Base-by-base conservation (phyloP, 371 early-diverging fungal genomes). In the Rhizopus sp. region DNA sequence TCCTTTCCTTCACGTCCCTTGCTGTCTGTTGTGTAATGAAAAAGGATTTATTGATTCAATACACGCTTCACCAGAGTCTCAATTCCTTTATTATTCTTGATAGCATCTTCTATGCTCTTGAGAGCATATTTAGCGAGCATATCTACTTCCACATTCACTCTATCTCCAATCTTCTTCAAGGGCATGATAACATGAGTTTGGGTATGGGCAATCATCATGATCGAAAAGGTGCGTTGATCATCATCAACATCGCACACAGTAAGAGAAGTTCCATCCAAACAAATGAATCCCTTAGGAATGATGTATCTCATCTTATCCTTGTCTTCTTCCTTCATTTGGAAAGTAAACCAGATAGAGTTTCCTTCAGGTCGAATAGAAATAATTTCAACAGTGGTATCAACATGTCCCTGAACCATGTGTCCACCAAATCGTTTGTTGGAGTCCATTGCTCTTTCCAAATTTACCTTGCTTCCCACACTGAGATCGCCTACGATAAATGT, bases 391-490 rank as follows among this genome's bases (percentile, higher is more conserved):
- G 94, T 92, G 15, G 84, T 80, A 66, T 98, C 97, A 42, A 98
- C 92, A 68, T 98, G 98, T 5, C 97, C 98, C 71, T 96, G 96
- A 29, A 98, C 98, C 78, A 95, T 88, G 70, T 98, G 98, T 0
- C 98, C 98, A 42, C 98, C 98, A 63, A 95, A 92, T 12, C 97
- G 86, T 45, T 91, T 91, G 23, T 80, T 82, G 4, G 89, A 86
- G 12, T 86, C 84, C 85, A 96, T 85, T n/a, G 94, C 95, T 8
- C 97, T 83, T 70, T 98, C 98, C 57, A 98, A 68, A 71, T 98
- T 98, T 46, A 97, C 95, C 4, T 79, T 80, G 55, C 80, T 80
- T 29, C 93, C 95, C 7, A 82, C 84, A 68, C 87, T 82, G 55
- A 96, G 75, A 2, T 84, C 86, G 39, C 91, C 93, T 88, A 52